Conservation (phyloP, 371 early-diverging fungal genomes). For the Batrachochytrium dendrobatidis region DNA sequence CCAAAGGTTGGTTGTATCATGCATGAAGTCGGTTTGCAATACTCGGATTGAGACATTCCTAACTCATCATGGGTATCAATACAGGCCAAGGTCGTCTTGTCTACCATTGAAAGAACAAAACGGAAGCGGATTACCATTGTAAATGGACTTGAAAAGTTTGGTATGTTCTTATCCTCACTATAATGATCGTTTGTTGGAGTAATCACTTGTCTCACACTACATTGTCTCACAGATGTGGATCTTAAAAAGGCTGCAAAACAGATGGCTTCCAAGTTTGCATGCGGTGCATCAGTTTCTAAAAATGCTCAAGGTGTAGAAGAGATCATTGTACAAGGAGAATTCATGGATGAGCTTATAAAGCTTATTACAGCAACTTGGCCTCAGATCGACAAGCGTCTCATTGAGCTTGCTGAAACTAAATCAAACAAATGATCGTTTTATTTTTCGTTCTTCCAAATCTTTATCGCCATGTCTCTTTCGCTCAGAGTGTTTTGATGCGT, state of each 20-base stretch:
- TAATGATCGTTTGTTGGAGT: not conserved
- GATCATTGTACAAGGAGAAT: conserved; percentile 90
- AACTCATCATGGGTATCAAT: not conserved
- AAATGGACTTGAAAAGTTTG: conserved; percentile 69
- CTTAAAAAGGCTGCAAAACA: conserved; percentile 90
- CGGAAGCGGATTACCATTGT: conserved; percentile 79
- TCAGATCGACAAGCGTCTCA: conserved; percentile 51
- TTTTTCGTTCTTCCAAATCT: too few relatives aligned
- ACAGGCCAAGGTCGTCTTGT: conserved; percentile 51
- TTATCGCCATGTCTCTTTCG: too few relatives aligned
- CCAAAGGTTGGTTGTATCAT: not conserved
- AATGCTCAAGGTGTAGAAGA: conserved; percentile 84
- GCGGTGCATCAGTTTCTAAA: conserved; percentile 87
- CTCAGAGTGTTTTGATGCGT: too few relatives aligned
- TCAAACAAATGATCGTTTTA: too few relatives aligned
- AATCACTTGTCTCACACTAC: not conserved
- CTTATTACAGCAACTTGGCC: conserved; percentile 29
- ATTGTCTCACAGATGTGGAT: conserved; percentile 59
- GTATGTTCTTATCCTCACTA: conserved; percentile 8
- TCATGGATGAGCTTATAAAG: conserved; percentile 66
- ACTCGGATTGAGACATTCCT: not conserved
- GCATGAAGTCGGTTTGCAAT: not conserved
- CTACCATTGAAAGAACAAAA: conserved; percentile 80
- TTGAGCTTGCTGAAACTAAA: conserved; percentile 9
- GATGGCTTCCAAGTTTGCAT: conserved; percentile 87